Evolutionary conservation across 2,329 filamentous ascomycete species (phyloP).

Genomic region (Mycosphaerella sp.): DNA sequence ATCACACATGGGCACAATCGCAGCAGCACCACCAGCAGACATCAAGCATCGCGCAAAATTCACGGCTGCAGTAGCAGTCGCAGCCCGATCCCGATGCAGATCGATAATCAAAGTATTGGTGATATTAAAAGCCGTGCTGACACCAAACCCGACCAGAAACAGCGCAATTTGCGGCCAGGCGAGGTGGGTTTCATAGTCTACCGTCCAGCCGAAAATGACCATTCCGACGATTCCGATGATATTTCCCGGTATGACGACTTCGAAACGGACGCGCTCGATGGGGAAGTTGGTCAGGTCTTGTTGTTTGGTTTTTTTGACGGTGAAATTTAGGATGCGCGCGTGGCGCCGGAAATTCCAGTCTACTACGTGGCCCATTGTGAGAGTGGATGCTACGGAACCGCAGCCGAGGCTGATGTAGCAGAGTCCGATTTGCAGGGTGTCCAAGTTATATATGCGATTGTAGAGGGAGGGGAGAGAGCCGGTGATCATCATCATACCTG

Average conservation of each 20-base stretch:
- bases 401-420: slow-evolving; percentile 35
- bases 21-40: slow-evolving; percentile 38
- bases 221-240: slow-evolving; percentile 32
- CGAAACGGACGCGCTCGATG: slow-evolving; percentile 43
- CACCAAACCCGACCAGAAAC: slow-evolving; percentile 30
- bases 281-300: slow-evolving; percentile 49
- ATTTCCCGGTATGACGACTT: slow-evolving; percentile 38
- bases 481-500: slow-evolving; percentile 45
- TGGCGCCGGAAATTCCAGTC: slow-evolving; percentile 70
- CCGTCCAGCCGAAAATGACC: slow-evolving; percentile 41
- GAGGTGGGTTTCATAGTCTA: slow-evolving; percentile 34
- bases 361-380: slow-evolving; percentile 51
- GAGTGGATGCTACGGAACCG: slow-evolving; percentile 36
- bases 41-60: slow-evolving; percentile 42
- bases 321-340: slow-evolving; percentile 55
- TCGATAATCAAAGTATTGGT: slow-evolving; percentile 45
- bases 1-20: slow-evolving; percentile 32
- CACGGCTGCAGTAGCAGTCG: slow-evolving; percentile 41
- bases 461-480: slow-evolving; percentile 42
- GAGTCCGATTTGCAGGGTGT: slow-evolving; percentile 23
- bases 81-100: slow-evolving; percentile 37
- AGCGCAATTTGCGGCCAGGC: slow-evolving; percentile 46
- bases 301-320: slow-evolving; percentile 54
- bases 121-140: slow-evolving; percentile 39
- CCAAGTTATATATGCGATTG: slow-evolving; percentile 33